Evolutionary conservation across 2,329 filamentous ascomycete species (phyloP).

Genomic region (Venturia nashicola): DNA sequence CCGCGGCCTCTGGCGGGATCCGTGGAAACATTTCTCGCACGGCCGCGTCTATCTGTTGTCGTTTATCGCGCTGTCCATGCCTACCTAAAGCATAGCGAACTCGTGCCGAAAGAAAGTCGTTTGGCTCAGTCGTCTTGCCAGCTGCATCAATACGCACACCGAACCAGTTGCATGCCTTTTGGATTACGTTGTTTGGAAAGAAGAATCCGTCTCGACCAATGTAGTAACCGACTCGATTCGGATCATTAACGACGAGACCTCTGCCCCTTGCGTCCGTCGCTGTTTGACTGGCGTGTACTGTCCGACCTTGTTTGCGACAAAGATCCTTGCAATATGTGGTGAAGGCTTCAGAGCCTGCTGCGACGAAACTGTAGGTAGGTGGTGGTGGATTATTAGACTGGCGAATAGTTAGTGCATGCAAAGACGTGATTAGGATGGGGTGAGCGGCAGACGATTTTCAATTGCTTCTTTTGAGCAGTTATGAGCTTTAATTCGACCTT

Average conservation of each 20-base stretch:
- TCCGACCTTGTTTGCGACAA: constrained; percentile 40
- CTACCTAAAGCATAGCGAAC: neutral
- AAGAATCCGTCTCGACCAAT: constrained; percentile 51
- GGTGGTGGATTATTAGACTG: neutral
- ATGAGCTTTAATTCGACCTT: constrained; percentile 2
- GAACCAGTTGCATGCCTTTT: constrained; percentile 34
- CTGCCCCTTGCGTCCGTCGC: constrained; percentile 19
- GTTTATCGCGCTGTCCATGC: neutral
- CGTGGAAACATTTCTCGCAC: constrained; percentile 40
- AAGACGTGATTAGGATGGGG: too few relatives aligned
- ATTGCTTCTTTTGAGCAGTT: neutral
- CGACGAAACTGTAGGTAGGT: constrained; percentile 40
- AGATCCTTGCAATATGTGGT: constrained; percentile 45
- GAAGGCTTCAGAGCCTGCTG: constrained; percentile 46
- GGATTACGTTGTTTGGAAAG: constrained; percentile 48
- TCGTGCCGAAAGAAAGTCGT: constrained; percentile 20
- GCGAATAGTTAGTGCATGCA: neutral
- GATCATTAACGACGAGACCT: constrained; percentile 18
- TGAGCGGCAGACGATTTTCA: constrained; percentile 1
- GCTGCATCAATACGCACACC: neutral
- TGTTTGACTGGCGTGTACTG: constrained; percentile 49
- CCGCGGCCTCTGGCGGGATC: constrained; percentile 45
- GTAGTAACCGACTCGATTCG: constrained; percentile 44
- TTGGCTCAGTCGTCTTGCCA: constrained; percentile 14
- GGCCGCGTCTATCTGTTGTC: neutral